Evolutionary conservation across 208 protist genomes (phyloP), one percentile per base, ranked within the genome.

Genomic region (Leishmania tropica): DNA sequence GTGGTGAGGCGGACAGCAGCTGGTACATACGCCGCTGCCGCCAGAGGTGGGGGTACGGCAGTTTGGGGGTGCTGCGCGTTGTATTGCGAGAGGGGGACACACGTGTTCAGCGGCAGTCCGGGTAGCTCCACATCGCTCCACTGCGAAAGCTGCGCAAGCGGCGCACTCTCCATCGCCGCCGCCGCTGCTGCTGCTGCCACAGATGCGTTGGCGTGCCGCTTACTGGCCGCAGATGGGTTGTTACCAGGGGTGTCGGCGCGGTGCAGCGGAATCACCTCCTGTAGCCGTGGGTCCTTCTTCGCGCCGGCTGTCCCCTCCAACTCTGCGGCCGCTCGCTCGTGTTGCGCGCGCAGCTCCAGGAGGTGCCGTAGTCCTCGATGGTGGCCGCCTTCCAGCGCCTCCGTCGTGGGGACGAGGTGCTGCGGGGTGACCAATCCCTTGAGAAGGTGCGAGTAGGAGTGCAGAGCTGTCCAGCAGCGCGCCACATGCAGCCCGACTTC

Each of bases 341-440:
- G 88, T 28, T 87, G 80, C 56, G 81, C 84, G 24, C 90, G 89
- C 72, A 96, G 84, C 80, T 87, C 88, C 51, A 96, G 85, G 11
- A 97, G 87, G 65, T 95, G 88, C 31, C 91, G 87, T 64, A 97
- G 88, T 8, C 92, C 90, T 47, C 90, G 87, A 81, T 97, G 94
- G n/a, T 89, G 87, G 31, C 93, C 91, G 28, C 88, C 83, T 53
- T 84, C 76, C 37, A 89, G 80, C 13, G 81, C 81, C 51, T 88
- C 87, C 3, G 85, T 89, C 0, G 83, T 79, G 17, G 88, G 80
- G 42, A 91, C 72, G 42, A 97, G 85, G 65, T 92, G 91, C 64
- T 94, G 89, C 28, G 93, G 91, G 51, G 85, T 84, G 58, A 94
- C 87, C 75, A 96, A 68, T 72, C 93, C 93, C 40, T 86, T 88